Base-by-base conservation (phyloP, 306 rosid species). In the peach (Prunus persica) region DNA sequence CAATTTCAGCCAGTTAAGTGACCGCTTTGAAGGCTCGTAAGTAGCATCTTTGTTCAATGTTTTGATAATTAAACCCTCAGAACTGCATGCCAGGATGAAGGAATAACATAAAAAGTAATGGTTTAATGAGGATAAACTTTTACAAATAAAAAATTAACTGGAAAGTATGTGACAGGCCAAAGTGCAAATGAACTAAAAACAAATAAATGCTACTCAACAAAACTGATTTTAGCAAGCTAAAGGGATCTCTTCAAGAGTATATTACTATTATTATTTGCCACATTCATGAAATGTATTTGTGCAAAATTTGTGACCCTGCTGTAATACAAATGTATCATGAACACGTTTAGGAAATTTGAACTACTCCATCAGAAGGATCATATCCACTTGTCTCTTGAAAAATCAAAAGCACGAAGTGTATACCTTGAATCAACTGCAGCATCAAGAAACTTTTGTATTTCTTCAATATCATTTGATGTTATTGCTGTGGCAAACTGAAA, bases 21-120 rank as follows among this genome's bases (percentile, higher is more conserved):
- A 95, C 58, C 97, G 80, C 84, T 78, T 92, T 82, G 97, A 84
- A 81, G 99, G 97, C 85, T 95, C 99, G 63, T 95, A 95, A 6
- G 99, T 90, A 65, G 99, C 91, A 73, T 95, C 99, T 78, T 87
- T 89, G 69, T 81, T 52, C 78, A 95, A 72, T 56, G 99, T 92
- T 83, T 95, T 95, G 75, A 90, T 89, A 56, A 95, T 95, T 69
- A 92, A 85, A 69, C 99, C 99, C 84, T 94, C 98, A 77, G 91
- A 87, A 71, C 98, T 94, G 84, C 78, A 86, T 67, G 77, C 64
- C 65, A 82, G 78, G 80, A 82, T 82, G 47, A 77, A 54, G 52
- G 65, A 72, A 65, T 67, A 73, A 50, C n/a, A 24, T 61, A 20
- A 76, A 46, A 45, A 16, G 77, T 49, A 67, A 27, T 66, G 28